Evolutionary conservation across 2,329 filamentous ascomycete species (phyloP).

Genomic region (Colletotrichum aenigma): DNA sequence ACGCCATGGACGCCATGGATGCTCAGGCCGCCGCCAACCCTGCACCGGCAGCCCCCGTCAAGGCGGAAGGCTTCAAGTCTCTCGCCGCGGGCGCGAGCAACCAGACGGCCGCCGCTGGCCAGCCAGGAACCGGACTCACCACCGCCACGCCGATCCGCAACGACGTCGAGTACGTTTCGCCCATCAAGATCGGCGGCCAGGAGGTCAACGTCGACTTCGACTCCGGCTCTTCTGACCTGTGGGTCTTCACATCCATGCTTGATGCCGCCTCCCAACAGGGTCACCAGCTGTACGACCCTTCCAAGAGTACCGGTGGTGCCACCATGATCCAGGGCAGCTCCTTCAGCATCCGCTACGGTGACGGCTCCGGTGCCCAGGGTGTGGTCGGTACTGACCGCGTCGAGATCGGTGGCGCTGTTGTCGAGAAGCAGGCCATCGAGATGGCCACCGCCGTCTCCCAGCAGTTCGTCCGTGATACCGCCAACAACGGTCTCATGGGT

Average conservation of each 20-base stretch:
- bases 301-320: conserved; percentile 38
- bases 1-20: conserved; percentile 31
- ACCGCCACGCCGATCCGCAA: conserved; percentile 67
- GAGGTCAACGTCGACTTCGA: conserved; percentile 74
- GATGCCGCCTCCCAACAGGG: conserved; percentile 43
- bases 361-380: conserved; percentile 66
- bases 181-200: conserved; percentile 73
- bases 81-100: not conserved
- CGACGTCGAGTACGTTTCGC: conserved; percentile 73
- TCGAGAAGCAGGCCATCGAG: conserved; percentile 68
- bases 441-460: conserved; percentile 63
- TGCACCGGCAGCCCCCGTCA: conserved; percentile 1
- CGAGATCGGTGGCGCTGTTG: conserved; percentile 67
- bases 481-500: conserved; percentile 72
- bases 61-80: conserved; percentile 24
- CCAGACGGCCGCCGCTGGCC: conserved; percentile 7
- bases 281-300: conserved; percentile 50
- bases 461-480: conserved; percentile 63
- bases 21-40: not conserved
- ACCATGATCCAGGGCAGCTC: conserved; percentile 43
- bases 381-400: conserved; percentile 72
- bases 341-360: conserved; percentile 73
- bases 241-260: conserved; percentile 72
- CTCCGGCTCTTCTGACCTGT: conserved; percentile 77
- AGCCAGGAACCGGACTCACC: conserved; percentile 55